These are phyloP conservation scores for Stylonectria norvegica DNA, from an alignment of 2,329 filamentous ascomycete species.

Conservation along the genomic window DNA sequence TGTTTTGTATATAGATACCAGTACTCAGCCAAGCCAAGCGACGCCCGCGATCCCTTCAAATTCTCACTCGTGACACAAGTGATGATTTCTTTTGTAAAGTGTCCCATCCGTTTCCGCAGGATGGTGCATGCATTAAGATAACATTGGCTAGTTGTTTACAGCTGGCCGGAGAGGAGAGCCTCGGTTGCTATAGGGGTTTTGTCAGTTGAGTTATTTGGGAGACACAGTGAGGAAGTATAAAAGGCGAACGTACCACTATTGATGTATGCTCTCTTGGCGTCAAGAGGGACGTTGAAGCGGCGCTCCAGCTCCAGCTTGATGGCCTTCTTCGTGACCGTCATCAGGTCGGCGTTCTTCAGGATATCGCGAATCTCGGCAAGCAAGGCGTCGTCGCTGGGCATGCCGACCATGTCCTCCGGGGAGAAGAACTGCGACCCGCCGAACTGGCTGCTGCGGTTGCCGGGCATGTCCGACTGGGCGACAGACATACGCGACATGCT, in stretches of 20 bases:
- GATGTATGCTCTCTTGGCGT: constrained; percentile 88
- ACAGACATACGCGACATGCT: constrained; percentile 72
- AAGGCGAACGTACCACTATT: constrained; percentile 68
- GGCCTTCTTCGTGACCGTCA: constrained; percentile 98
- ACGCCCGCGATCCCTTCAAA: too few relatives aligned
- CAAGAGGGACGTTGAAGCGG: constrained; percentile 81
- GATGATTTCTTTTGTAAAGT: too few relatives aligned
- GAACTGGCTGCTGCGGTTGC: constrained; percentile 59
- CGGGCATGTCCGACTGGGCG: constrained; percentile 65
- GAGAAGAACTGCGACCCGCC: constrained; percentile 57
- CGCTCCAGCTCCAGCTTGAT: constrained; percentile 91
- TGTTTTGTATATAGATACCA: too few relatives aligned
- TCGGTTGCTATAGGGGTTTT: constrained; percentile 61
- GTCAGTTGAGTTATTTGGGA: constrained; percentile 21
- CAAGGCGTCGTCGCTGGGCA: constrained; percentile 86
- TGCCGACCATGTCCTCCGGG: constrained; percentile 65
- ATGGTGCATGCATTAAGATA: constrained; percentile 21
- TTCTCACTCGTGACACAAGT: too few relatives aligned
- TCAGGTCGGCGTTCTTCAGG: constrained; percentile 84
- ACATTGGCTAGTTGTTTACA: constrained; percentile 49
- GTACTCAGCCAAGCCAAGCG: too few relatives aligned
- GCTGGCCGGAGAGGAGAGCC: constrained; percentile 71
- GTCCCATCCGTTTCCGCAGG: too few relatives aligned
- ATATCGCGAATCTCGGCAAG: constrained; percentile 94
- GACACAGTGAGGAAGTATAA: not conserved